Evolutionary conservation across 108 stramenopile genomes (phyloP).

Genomic region (Schizochytrium sp.): DNA sequence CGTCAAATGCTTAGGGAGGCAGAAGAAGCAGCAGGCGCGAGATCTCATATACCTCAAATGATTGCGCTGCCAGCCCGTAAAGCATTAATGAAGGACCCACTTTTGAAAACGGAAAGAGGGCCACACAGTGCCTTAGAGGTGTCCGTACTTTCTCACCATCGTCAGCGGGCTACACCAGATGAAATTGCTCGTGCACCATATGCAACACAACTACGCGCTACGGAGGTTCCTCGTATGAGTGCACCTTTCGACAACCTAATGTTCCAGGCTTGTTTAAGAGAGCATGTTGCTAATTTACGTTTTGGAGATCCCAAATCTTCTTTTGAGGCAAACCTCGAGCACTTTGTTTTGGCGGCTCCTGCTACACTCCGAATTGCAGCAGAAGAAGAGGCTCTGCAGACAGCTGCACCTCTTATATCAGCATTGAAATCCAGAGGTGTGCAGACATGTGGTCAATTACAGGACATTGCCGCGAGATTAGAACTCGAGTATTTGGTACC

Average conservation of each 20-base stretch:
- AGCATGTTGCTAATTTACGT: neutral
- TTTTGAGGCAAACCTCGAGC: neutral
- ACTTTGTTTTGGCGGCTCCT: constrained; percentile 19
- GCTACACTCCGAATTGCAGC: constrained; percentile 14
- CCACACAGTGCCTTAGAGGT: neutral
- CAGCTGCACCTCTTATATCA: neutral
- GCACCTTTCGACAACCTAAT: neutral
- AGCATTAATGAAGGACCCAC: no score
- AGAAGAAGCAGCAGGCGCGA: no score
- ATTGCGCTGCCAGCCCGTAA: no score
- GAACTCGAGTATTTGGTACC: neutral
- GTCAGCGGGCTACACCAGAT: neutral
- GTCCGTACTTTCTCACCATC: neutral
- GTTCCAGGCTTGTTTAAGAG: neutral
- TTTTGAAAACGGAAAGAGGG: no score
- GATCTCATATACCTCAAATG: no score
- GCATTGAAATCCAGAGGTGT: neutral
- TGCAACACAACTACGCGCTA: constrained; percentile 6
- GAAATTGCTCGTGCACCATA: neutral
- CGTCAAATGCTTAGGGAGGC: no score
- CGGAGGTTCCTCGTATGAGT: neutral
- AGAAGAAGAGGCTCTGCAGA: constrained; percentile 18
- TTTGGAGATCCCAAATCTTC: neutral
- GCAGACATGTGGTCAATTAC: neutral
- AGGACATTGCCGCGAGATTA: neutral